phyloP scores from a whole-genome alignment of 257 asterid genomes.

The Solanum arcanum region DNA sequence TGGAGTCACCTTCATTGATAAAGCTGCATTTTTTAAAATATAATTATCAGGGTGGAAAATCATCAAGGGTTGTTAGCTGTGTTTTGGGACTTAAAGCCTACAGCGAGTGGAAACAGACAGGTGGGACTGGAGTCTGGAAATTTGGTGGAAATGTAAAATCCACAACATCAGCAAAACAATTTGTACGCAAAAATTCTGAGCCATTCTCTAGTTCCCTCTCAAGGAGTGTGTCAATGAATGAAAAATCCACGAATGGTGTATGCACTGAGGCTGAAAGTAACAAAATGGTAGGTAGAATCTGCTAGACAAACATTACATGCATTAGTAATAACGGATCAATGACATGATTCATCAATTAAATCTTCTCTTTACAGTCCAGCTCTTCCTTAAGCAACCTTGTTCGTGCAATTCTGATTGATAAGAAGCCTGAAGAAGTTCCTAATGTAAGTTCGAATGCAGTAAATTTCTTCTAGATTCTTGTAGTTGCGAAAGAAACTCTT shows the following conservation, averaged over 20 bases:
- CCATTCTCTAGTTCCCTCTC: constrained; percentile 64
- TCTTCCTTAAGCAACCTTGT: constrained; percentile 73
- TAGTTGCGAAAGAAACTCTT: neutral
- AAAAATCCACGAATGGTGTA: constrained; percentile 29
- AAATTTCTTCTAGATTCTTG: neutral
- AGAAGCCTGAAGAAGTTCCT: constrained; percentile 93
- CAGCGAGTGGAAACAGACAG: constrained; percentile 72
- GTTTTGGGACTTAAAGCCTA: constrained; percentile 88
- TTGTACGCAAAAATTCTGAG: constrained; percentile 78
- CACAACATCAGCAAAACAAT: constrained; percentile 49
- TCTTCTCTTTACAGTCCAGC: constrained; percentile 37
- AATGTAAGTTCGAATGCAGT: constrained; percentile 31
- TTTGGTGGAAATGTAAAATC: constrained; percentile 77
- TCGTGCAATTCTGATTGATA: constrained; percentile 59
- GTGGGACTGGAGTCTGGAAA: constrained; percentile 79
- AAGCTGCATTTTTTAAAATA: neutral
- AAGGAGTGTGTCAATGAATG: constrained; percentile 41
- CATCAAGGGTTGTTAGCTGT: constrained; percentile 82
- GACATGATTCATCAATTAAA: neutral
- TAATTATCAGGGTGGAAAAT: constrained; percentile 74
- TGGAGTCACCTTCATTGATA: neutral
- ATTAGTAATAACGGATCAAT: neutral
- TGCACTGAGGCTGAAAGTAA: constrained; percentile 32
- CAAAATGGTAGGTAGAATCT: constrained; percentile 36
- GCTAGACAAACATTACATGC: neutral